phyloP scores from a whole-genome alignment of 257 asterid genomes.

The Penstemon davidsonii region DNA sequence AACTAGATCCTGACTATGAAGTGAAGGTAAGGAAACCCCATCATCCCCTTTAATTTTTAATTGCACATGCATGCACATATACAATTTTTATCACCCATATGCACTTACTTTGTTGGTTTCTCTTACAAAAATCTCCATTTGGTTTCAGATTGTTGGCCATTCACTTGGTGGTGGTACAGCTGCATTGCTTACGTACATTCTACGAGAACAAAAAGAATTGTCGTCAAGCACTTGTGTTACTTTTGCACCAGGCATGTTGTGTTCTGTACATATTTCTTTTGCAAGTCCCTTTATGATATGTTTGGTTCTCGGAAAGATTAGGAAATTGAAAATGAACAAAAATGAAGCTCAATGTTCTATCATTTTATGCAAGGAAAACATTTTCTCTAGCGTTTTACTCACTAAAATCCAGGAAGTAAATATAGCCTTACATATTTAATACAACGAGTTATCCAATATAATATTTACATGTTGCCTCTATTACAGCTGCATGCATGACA shows the following conservation, averaged over 20 bases:
- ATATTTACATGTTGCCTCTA: conserved; percentile 15
- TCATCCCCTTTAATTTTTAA: too few species aligned
- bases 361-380: too few species aligned
- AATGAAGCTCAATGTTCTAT: too few species aligned
- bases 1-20: conserved; percentile 65
- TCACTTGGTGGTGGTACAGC: conserved; percentile 97
- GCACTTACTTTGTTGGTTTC: conserved; percentile 8
- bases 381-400: too few species aligned
- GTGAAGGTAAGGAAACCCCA: conserved; percentile 49
- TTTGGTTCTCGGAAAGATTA: too few species aligned
- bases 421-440: not conserved
- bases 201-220: conserved; percentile 75
- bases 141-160: conserved; percentile 76
- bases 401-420: too few species aligned
- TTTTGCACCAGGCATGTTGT: conserved; percentile 78
- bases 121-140: conserved; percentile 14
- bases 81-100: not conserved
- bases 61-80: not conserved
- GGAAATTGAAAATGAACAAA: too few species aligned
- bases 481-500: conserved; percentile 85
- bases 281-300: not conserved
- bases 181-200: conserved; percentile 79
- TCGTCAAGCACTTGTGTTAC: conserved; percentile 63
- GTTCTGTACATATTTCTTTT: conserved; percentile 4
- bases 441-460: conserved; percentile 4